phyloP scores from a whole-genome alignment of 2,329 filamentous ascomycete genomes.

The Hymenoscyphus occultus region DNA sequence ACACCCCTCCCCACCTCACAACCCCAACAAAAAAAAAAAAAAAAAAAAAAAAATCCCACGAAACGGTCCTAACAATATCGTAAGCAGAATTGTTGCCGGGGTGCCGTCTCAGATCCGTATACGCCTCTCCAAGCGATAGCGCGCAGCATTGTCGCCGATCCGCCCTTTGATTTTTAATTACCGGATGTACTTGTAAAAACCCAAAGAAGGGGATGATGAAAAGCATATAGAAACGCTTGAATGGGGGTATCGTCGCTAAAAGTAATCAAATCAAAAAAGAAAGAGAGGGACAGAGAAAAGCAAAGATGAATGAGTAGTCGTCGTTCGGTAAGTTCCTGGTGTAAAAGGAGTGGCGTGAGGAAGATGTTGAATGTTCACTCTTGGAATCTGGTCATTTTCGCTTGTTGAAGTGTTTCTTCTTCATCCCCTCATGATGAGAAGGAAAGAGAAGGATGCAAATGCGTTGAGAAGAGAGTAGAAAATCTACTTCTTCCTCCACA shows the following conservation, averaged over 20 bases:
- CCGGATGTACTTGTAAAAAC: slow-evolving; percentile 4
- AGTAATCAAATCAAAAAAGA: slow-evolving; percentile 20
- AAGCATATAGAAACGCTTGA: slow-evolving; percentile 53
- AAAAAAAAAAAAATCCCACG: slow-evolving; percentile 31
- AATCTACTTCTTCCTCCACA: slow-evolving; percentile 31
- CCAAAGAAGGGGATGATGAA: slow-evolving; percentile 36
- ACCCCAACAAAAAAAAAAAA: not conserved
- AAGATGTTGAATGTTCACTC: slow-evolving; percentile 26
- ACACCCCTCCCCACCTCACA: not conserved
- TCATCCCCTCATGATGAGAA: slow-evolving; percentile 1
- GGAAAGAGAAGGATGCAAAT: too few species aligned
- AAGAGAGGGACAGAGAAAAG: not conserved
- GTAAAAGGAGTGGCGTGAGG: slow-evolving; percentile 7
- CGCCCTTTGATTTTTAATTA: not conserved
- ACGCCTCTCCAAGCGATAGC: slow-evolving; percentile 49
- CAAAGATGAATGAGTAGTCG: not conserved
- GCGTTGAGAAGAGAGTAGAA: not conserved
- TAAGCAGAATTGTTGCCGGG: slow-evolving; percentile 49
- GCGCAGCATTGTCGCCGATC: slow-evolving; percentile 45
- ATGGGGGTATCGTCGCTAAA: slow-evolving; percentile 50
- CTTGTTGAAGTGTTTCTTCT: slow-evolving; percentile 29
- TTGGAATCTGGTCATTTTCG: not conserved
- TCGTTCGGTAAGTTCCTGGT: not conserved
- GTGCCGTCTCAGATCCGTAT: slow-evolving; percentile 41
- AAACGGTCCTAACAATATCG: slow-evolving; percentile 46